Evolutionary conservation across 2,329 filamentous ascomycete species (phyloP).

Genomic region (Fusarium staphyleae): DNA sequence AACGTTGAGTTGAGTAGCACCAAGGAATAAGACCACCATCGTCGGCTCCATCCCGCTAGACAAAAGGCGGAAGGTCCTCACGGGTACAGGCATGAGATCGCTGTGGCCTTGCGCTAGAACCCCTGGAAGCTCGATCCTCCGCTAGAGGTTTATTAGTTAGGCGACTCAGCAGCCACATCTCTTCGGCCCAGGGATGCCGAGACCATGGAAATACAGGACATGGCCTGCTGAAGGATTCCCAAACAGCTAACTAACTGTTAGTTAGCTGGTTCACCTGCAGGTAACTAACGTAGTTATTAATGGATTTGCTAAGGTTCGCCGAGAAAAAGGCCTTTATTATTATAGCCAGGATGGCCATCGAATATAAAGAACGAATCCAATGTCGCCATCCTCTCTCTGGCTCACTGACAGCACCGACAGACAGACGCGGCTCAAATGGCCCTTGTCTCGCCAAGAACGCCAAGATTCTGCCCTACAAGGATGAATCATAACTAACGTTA

Average conservation of each 20-base stretch:
- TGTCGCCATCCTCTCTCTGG: constrained; percentile 16
- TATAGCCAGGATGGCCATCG: background rate
- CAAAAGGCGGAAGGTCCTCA: constrained; percentile 13
- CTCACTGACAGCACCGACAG: constrained; percentile 2
- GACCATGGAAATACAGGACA: too few species aligned
- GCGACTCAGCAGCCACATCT: background rate
- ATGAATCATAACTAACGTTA: too few species aligned
- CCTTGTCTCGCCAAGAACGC: background rate
- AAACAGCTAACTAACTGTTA: too few species aligned
- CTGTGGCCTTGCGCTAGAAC: background rate
- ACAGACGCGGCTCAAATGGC: background rate
- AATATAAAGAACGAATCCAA: background rate
- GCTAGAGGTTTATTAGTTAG: too few species aligned
- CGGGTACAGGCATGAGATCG: too few species aligned
- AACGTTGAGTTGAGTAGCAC: constrained; percentile 29
- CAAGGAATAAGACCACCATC: too few species aligned
- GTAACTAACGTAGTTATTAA: too few species aligned
- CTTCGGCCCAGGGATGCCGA: constrained; percentile 19
- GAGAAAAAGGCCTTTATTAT: too few species aligned
- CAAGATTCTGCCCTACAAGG: background rate
- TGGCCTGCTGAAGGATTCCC: too few species aligned
- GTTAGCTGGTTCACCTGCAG: too few species aligned
- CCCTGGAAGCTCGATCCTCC: background rate
- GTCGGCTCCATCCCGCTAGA: too few species aligned
- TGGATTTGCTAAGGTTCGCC: too few species aligned